These are phyloP conservation scores for Cystofilobasidium ferigula DNA, from an alignment of 768 basidiomycete species.

Conservation along the genomic window DNA sequence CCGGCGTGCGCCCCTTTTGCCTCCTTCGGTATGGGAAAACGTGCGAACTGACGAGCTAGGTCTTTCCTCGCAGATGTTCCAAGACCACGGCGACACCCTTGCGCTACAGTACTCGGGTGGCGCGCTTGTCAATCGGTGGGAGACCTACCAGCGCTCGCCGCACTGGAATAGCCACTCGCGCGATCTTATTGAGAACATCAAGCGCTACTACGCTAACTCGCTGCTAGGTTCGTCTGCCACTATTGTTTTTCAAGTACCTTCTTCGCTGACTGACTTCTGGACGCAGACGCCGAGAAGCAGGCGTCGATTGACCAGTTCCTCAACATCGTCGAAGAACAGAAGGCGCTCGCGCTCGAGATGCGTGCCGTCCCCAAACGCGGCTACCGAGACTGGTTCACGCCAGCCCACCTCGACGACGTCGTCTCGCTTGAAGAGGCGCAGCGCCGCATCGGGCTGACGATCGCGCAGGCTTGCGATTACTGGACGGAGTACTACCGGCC, in stretches of 20 bases:
- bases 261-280: not conserved
- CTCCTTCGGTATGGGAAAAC: too few relatives aligned
- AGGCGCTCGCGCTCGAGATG: conserved; percentile 32
- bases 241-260: not conserved
- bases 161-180: conserved; percentile 97
- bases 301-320: conserved; percentile 95
- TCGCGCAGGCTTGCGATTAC: conserved; percentile 45
- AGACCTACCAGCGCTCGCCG: conserved; percentile 87
- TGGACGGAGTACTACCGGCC: conserved; percentile 87
- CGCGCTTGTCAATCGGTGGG: conserved; percentile 87
- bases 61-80: conserved; percentile 56
- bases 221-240: conserved; percentile 52
- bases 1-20: conserved; percentile 44
- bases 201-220: conserved; percentile 89
- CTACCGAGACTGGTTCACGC: conserved; percentile 76
- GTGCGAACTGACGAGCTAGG: too few relatives aligned
- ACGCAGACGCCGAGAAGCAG: conserved; percentile 86
- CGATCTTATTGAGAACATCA: conserved; percentile 58
- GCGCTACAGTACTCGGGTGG: conserved; percentile 95
- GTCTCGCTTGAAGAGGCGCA: conserved; percentile 48
- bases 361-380: conserved; percentile 49
- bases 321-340: conserved; percentile 44
- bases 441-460: conserved; percentile 33
- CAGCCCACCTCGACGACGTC: conserved; percentile 39
- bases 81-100: conserved; percentile 69